These are phyloP conservation scores for Ceratocystis huliohia DNA, from an alignment of 2,329 filamentous ascomycete species.

Conservation along the genomic window DNA sequence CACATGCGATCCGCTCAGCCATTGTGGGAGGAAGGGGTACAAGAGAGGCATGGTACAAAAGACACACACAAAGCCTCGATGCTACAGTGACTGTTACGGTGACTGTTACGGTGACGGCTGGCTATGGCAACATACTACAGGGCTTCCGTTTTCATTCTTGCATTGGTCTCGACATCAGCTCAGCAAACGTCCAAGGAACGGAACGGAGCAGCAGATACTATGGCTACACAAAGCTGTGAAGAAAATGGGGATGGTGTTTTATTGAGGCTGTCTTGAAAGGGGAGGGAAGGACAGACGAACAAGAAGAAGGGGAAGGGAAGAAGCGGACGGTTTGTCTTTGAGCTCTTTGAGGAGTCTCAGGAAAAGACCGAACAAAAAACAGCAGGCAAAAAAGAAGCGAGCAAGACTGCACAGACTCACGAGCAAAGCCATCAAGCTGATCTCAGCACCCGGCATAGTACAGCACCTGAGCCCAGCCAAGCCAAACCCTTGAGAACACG, in stretches of 20 bases:
- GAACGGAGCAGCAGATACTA: background rate
- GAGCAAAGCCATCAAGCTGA: background rate
- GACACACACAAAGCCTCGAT: background rate
- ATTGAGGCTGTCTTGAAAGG: conserved; percentile 2
- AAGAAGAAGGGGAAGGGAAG: background rate
- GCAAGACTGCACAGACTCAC: background rate
- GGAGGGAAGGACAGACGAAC: background rate
- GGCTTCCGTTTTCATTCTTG: background rate
- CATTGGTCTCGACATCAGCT: background rate
- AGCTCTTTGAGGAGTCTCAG: background rate
- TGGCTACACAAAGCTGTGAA: background rate
- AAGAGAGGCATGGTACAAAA: too few species aligned
- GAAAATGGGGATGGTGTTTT: background rate
- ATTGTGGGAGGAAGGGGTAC: too few species aligned
- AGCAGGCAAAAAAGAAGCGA: background rate
- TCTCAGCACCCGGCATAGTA: background rate
- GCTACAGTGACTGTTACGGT: background rate
- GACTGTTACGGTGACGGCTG: too few species aligned
- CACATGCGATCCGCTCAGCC: background rate
- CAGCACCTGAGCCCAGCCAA: background rate
- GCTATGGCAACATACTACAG: too few species aligned
- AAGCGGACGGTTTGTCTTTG: background rate
- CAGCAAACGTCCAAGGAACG: background rate
- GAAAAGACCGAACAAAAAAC: background rate
- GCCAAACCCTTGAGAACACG: background rate